Evolutionary conservation across 2,329 filamentous ascomycete genomes (phyloP).

Genomic region (Fusarium sp.): DNA sequence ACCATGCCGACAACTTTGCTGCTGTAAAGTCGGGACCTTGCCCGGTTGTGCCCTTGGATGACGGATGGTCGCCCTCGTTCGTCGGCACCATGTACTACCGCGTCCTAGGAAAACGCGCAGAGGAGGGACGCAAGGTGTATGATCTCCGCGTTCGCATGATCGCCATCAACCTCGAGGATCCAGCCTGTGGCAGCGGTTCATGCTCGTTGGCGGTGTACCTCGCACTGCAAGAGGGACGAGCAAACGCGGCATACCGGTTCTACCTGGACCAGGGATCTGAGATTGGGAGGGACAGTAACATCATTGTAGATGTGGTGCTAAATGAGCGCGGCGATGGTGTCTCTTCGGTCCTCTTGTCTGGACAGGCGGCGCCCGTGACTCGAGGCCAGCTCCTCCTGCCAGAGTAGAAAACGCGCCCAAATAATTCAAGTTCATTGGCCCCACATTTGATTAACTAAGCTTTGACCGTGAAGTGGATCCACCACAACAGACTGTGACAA

Average conservation of each 20-base stretch:
- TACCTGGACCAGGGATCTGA: conserved; percentile 3
- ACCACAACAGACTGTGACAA: too few relatives aligned
- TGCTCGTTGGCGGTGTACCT: conserved; percentile 1
- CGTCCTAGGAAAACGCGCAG: neutral
- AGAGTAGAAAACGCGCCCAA: neutral
- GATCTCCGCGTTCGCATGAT: conserved; percentile 1
- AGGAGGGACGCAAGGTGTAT: neutral
- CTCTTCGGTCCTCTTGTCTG: conserved; percentile 20
- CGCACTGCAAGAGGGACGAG: neutral
- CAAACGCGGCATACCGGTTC: neutral
- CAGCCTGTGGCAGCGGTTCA: neutral
- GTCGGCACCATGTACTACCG: conserved; percentile 7
- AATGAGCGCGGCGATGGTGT: conserved; percentile 8
- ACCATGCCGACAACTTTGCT: conserved; percentile 13
- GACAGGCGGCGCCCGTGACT: conserved; percentile 21
- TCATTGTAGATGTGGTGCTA: conserved; percentile 16
- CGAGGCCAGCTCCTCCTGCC: conserved; percentile 23
- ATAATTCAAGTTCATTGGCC: too few relatives aligned
- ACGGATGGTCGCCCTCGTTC: neutral
- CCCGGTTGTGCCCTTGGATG: neutral
- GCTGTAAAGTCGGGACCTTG: conserved; percentile 6
- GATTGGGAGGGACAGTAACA: conserved; percentile 14
- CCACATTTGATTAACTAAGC: too few relatives aligned
- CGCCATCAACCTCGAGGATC: conserved; percentile 6
- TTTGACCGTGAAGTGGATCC: too few relatives aligned